Evolutionary conservation across 805 yeast species (phyloP).

Genomic region (Metschnikowia henanensis): DNA sequence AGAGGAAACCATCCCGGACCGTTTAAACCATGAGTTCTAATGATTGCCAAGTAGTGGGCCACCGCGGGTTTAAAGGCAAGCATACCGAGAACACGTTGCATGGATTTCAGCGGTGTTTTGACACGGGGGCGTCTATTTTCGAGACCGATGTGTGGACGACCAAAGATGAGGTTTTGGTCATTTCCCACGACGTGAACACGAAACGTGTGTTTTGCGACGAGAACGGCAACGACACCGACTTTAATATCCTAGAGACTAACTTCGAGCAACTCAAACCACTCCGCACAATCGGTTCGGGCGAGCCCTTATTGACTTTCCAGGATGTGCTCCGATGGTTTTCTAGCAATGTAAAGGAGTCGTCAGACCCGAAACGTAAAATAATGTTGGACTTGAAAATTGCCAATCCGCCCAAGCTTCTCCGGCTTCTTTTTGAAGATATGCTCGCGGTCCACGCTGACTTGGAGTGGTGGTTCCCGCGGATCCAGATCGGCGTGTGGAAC

Average conservation of each 20-base stretch:
- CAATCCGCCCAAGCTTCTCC: slow-evolving; percentile 37
- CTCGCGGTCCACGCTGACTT: slow-evolving; percentile 29
- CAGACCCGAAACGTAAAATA: slow-evolving; percentile 23
- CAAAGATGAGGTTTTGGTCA: slow-evolving; percentile 36
- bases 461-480: slow-evolving; percentile 37
- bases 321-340: slow-evolving; percentile 36
- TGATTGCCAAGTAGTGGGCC: slow-evolving; percentile 34
- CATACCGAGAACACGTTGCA: slow-evolving; percentile 40
- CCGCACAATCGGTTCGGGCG: slow-evolving; percentile 33
- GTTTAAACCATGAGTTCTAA: not conserved
- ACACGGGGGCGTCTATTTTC: slow-evolving; percentile 37
- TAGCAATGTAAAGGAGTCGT: slow-evolving; percentile 19
- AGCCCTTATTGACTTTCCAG: slow-evolving; percentile 31
- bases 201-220: slow-evolving; percentile 36
- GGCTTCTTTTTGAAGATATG: slow-evolving; percentile 30
- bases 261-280: slow-evolving; percentile 25
- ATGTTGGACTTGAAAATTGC: slow-evolving; percentile 41
- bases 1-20: not conserved
- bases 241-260: slow-evolving; percentile 31
- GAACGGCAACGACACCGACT: slow-evolving; percentile 36
- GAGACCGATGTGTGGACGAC: slow-evolving; percentile 47
- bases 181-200: slow-evolving; percentile 42
- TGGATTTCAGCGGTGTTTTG: slow-evolving; percentile 39
- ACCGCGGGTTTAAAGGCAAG: slow-evolving; percentile 43
- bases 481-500: slow-evolving; percentile 45